Evolutionary conservation across 2,329 filamentous ascomycete genomes (phyloP).

Genomic region (Trichoderma brevicompactum): DNA sequence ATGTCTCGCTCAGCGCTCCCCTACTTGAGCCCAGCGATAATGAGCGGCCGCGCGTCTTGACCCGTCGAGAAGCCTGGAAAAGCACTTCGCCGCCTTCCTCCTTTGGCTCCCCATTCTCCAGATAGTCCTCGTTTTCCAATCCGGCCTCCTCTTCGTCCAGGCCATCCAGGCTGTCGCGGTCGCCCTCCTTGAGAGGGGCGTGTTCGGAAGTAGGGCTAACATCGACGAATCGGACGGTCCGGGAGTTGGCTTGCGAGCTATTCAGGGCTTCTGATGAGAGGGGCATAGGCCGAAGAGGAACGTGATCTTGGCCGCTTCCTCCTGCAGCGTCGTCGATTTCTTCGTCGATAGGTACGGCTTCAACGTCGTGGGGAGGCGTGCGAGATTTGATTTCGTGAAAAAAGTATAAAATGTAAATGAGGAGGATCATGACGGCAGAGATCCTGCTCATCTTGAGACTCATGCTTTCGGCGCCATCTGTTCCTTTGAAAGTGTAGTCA

Average conservation of each 20-base stretch:
- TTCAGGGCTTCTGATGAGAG: not conserved
- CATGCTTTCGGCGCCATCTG: conserved; percentile 58
- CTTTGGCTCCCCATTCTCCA: conserved; percentile 25
- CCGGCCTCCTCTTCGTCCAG: not conserved
- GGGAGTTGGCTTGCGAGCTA: conserved; percentile 27
- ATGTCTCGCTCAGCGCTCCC: conserved; percentile 34
- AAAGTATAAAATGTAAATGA: conserved; percentile 75
- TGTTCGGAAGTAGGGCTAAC: conserved; percentile 25
- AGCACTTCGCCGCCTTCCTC: conserved; percentile 26
- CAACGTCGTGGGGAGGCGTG: not conserved
- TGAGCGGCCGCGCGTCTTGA: conserved; percentile 36
- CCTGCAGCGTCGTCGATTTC: not conserved
- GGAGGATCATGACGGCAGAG: conserved; percentile 73
- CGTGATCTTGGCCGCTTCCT: not conserved
- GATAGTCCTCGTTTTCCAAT: conserved; percentile 21
- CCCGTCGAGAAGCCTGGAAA: conserved; percentile 32
- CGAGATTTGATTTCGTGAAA: conserved; percentile 75
- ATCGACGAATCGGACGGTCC: conserved; percentile 42
- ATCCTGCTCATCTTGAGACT: conserved; percentile 77
- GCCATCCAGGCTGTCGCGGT: conserved; percentile 27
- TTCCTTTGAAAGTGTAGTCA: conserved; percentile 58
- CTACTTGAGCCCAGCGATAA: conserved; percentile 35
- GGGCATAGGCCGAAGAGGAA: not conserved
- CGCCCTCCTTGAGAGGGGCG: conserved; percentile 5
- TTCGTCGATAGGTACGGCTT: conserved; percentile 10